Evolutionary conservation across 176 grass and related monocot species (phyloP), one percentile per base, ranked within the genome.

Genomic region (Raddia guianensis): DNA sequence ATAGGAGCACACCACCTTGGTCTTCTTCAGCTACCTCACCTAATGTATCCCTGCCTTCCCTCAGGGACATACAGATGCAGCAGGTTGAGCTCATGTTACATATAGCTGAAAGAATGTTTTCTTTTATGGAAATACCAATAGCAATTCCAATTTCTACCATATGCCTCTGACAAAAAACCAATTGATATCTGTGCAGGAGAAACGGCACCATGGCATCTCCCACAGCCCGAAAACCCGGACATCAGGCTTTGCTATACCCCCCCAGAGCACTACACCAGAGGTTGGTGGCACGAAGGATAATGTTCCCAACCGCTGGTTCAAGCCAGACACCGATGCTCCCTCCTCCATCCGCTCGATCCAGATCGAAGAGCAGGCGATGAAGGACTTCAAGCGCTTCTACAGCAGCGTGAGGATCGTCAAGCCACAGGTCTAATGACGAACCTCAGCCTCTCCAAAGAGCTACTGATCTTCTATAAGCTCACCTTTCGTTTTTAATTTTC

Each of bases 321-420:
- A 86, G 72, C 93, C 96, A 37, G 96, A 99, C 49, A 82, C 63
- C 1, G 87, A 99, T 45, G 53, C 89, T 33, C 90, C 93, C 6
- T 99, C 96, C 34, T 99, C 96, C 12, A 93, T 99, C 76, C 93
- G 96, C 21, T 99, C 90, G 0, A 99, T 99, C 57, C 96, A 99
- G 83, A 99, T 99, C 2, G 96, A 99, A 72, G 96, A 99, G 85
- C 93, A 82, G 71, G 96, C 93, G 12, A 99, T 99, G 40, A 99
- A 99, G 80, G 96, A 99, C 78, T 91, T 99, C 72, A 99, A 86
- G 73, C 96, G 96, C 79, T 95, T 99, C 87, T 99, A 99, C 82
- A 99, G 76, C 87, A 95, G 82, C 4, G 96, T 99, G 72, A 95
- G 84, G 56, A 72, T 99, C 27, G 87, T 99, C 67, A 99, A 95